A percentile compares a stretch with the other conserved stretches of the same genome.
These are phyloP conservation scores for Claviceps sp. DNA, from an alignment of 2,329 filamentous ascomycete genomes.

Conservation along the genomic window DNA sequence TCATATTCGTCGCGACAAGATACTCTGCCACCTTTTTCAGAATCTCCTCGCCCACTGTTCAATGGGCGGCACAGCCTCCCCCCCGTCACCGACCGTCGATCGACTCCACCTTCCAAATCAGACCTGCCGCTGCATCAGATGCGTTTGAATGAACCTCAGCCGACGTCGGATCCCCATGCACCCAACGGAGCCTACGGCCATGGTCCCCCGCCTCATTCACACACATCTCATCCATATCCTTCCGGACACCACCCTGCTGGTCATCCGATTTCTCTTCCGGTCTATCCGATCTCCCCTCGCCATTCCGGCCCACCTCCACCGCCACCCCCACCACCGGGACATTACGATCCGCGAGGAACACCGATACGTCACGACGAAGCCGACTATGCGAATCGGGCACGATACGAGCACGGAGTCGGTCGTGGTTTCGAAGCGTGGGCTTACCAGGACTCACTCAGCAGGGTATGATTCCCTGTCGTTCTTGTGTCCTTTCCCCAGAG, in stretches of 20 bases:
- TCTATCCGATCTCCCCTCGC: slow-evolving; percentile 38
- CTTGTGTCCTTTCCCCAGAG: background rate
- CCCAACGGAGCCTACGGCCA: slow-evolving; percentile 25
- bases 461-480: slow-evolving; percentile 15
- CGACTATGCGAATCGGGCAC: slow-evolving; percentile 27
- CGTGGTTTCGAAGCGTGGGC: slow-evolving; percentile 39
- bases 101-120: slow-evolving; percentile 28
- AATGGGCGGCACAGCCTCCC: slow-evolving; percentile 25
- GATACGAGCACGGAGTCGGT: slow-evolving; percentile 33
- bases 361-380: slow-evolving; percentile 30
- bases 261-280: slow-evolving; percentile 31
- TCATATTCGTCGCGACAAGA: slow-evolving; percentile 28
- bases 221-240: slow-evolving; percentile 27
- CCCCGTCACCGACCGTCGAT: slow-evolving; percentile 26
- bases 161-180: slow-evolving; percentile 24
- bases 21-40: slow-evolving; percentile 28
- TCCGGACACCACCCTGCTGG: slow-evolving; percentile 30
- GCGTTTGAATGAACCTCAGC: slow-evolving; percentile 22
- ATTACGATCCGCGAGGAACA: slow-evolving; percentile 32
- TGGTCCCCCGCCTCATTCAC: slow-evolving; percentile 19
- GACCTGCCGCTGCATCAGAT: slow-evolving; percentile 23
- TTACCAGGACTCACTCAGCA: slow-evolving; percentile 37
- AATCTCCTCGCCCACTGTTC: slow-evolving; percentile 24
- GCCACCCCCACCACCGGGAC: slow-evolving; percentile 23
- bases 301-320: slow-evolving; percentile 27